These are phyloP conservation scores for Saccharomycopsis amapae DNA, from an alignment of 805 yeast species.

Conservation along the genomic window DNA sequence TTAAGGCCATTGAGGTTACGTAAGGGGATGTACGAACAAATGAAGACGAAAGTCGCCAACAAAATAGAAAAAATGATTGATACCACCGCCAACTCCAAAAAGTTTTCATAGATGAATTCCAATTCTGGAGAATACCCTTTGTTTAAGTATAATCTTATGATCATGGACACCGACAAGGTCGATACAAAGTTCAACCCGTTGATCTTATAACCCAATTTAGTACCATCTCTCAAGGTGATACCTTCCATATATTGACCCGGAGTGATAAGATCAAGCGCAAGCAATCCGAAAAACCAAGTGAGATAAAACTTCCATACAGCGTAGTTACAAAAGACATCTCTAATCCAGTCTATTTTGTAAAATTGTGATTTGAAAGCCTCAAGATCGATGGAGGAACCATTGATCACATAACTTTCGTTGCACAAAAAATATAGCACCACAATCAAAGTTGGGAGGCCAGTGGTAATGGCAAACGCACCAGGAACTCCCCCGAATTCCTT, in stretches of 20 bases:
- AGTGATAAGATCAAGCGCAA: conserved; percentile 52
- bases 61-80: conserved; percentile 57
- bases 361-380: conserved; percentile 31
- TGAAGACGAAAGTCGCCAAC: conserved; percentile 59
- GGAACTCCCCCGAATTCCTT: conserved; percentile 71
- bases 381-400: conserved; percentile 41
- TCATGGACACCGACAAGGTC: conserved; percentile 34
- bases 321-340: conserved; percentile 33
- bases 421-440: conserved; percentile 51
- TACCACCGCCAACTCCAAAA: conserved; percentile 55
- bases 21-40: conserved; percentile 59
- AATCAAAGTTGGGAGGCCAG: conserved; percentile 61
- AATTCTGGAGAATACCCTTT: conserved; percentile 67
- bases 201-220: conserved; percentile 63
- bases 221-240: conserved; percentile 67
- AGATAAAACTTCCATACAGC: conserved; percentile 58
- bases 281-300: conserved; percentile 65
- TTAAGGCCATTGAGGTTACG: conserved; percentile 41
- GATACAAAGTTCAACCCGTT: conserved; percentile 60
- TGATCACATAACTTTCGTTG: conserved; percentile 50
- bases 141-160: conserved; percentile 45
- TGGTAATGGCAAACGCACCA: conserved; percentile 63
- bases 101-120: conserved; percentile 63
- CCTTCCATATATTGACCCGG: conserved; percentile 67
- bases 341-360: conserved; percentile 23